Base-by-base conservation (phyloP, 2,329 filamentous ascomycete species). In the Fusarium clavum region DNA sequence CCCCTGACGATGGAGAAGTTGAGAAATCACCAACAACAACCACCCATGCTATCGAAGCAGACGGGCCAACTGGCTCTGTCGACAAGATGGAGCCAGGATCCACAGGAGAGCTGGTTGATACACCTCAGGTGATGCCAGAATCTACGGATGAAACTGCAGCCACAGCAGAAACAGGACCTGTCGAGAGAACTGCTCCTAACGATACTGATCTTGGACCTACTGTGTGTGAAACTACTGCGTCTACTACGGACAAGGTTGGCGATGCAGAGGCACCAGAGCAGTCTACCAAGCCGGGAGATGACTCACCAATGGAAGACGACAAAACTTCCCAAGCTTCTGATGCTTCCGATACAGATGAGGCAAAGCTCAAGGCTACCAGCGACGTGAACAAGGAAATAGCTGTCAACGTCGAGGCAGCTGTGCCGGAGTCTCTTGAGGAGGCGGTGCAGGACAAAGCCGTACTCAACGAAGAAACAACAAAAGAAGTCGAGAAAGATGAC, bases 201-300 rank as follows among this genome's bases (percentile, higher is more conserved):
- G 49, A 60, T 34, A 20, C 34, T 25, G 18, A 25, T 46, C 24
- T 47, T 18, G 56, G 44, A n/a, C 5, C 32, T 12, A 29, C 6
- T 30, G 30, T 12, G 18, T n/a, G 5, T 25, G 61, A 63, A 22
- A 16, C 29, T 25, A 32, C 55, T 22, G 53, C 51, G 45, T 13
- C 45, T 45, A 8, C 40, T 16, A 34, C 32, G n/a, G 58, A 59
- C 38, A 59, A 61, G 34, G 38, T 30, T 34, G 48, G 8, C 16
- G 57, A 69, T 30, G 49, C 24, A 49, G 68, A 72, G 25, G 41
- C 40, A 24, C n/a, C 32, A 27, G 54, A 61, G 16, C 45, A 67
- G 12, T 34, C 32, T 10, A 14, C 20, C 6, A 30, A 56, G 13
- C 40, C 24, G 24, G 54, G 38, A 25, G 54, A 60, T 40, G 48